phyloP scores from a whole-genome alignment of 2,329 filamentous ascomycete genomes.

The Hymenoscyphus scutula region DNA sequence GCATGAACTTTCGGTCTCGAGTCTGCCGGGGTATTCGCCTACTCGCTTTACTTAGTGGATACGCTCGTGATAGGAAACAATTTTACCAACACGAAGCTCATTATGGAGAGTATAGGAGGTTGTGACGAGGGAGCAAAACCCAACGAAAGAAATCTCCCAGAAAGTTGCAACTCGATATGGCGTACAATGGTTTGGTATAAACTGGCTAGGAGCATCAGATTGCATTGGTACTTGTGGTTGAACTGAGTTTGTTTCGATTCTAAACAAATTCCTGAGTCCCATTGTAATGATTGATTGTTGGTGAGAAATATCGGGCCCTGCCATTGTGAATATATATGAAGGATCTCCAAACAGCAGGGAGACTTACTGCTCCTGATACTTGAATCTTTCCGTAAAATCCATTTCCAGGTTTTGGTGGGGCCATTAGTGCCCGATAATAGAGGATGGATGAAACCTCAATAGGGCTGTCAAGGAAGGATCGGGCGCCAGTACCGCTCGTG shows the following conservation, averaged over 20 bases:
- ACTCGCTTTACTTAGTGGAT: conserved; percentile 10
- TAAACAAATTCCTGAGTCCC: background rate
- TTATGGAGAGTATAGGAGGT: conserved; percentile 32
- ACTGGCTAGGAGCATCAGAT: background rate
- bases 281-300: conserved; percentile 2
- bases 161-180: conserved; percentile 21
- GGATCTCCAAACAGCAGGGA: background rate
- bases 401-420: no score
- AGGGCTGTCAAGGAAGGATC: background rate
- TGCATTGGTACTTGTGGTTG: background rate
- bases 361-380: background rate
- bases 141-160: conserved; percentile 27
- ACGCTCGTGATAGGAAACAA: background rate
- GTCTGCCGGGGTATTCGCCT: conserved; percentile 5
- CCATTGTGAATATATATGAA: background rate
- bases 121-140: conserved; percentile 25
- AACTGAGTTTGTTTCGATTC: background rate
- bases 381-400: no score
- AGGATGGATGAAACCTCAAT: no score
- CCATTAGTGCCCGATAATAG: no score
- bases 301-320: background rate
- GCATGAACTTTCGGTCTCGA: conserved; percentile 4
- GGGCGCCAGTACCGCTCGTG: background rate
- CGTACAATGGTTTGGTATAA: conserved; percentile 13
- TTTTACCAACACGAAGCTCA: conserved; percentile 23